These are phyloP conservation scores for Daedalea quercina DNA, from an alignment of 768 basidiomycete species.

Conservation along the genomic window DNA sequence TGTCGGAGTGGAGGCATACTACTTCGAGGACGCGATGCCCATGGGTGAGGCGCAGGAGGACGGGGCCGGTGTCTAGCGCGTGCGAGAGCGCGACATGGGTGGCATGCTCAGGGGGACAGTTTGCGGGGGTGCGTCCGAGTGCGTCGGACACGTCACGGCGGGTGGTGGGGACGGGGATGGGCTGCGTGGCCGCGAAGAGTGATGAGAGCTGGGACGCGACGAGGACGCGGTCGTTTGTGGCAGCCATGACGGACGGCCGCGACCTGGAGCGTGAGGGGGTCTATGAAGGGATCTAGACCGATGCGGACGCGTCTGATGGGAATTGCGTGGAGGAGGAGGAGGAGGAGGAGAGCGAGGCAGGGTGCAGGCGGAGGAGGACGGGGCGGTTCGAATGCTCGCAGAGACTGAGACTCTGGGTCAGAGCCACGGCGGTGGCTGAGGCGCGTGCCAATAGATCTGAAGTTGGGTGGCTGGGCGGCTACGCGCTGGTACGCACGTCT, in stretches of 20 bases:
- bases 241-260: background rate
- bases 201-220: constrained; percentile 42
- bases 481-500: too few relatives aligned
- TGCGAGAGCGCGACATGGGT: constrained; percentile 53
- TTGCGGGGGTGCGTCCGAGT: constrained; percentile 26
- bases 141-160: constrained; percentile 44
- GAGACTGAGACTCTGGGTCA: too few relatives aligned
- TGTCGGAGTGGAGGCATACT: constrained; percentile 58
- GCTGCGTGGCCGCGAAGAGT: constrained; percentile 45
- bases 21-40: constrained; percentile 71
- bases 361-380: background rate
- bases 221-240: constrained; percentile 19
- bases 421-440: too few relatives aligned
- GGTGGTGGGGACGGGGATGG: constrained; percentile 50
- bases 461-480: too few relatives aligned
- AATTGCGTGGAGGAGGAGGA: too few relatives aligned
- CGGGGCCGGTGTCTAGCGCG: constrained; percentile 50
- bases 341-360: background rate
- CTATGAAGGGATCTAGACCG: background rate
- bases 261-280: background rate
- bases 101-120: constrained; percentile 67
- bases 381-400: background rate
- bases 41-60: constrained; percentile 71
- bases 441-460: too few relatives aligned
- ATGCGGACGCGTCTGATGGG: too few relatives aligned